A percentile compares a stretch with the other conserved stretches of the same genome.
These are phyloP conservation scores for Liriodendron chinense DNA, from an alignment of 164 flowering plant genomes.

Conservation along the genomic window DNA sequence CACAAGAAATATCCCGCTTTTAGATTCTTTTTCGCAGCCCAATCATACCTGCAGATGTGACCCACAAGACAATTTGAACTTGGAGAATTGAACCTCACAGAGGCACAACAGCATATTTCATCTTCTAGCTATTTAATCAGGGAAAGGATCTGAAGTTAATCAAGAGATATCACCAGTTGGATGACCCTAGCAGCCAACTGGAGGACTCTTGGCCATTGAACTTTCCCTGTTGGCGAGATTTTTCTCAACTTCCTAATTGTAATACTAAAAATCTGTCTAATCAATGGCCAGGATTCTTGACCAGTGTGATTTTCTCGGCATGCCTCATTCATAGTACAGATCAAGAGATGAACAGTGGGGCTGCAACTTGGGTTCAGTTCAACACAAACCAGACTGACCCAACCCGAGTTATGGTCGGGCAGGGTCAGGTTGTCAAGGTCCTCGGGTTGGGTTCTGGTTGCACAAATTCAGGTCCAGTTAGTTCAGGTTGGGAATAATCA, in stretches of 20 bases:
- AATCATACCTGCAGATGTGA: constrained; percentile 67
- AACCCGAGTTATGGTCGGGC: too few species aligned
- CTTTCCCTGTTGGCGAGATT: neutral
- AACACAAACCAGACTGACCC: too few species aligned
- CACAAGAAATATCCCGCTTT: constrained; percentile 84
- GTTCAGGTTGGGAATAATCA: too few species aligned
- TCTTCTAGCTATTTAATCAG: neutral
- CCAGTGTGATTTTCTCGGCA: neutral
- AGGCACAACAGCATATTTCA: neutral
- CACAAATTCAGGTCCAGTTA: too few species aligned
- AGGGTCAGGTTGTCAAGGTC: too few species aligned
- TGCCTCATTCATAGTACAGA: neutral
- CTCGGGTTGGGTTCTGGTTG: too few species aligned
- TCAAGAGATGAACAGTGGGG: too few species aligned
- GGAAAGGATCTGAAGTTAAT: neutral
- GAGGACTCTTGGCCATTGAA: neutral
- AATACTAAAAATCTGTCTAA: neutral
- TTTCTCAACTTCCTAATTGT: neutral
- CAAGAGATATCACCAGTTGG: neutral
- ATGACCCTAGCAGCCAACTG: neutral
- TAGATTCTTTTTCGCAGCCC: constrained; percentile 79
- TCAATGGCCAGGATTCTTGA: neutral
- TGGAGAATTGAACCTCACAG: neutral
- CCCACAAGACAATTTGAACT: neutral
- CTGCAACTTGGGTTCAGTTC: too few species aligned